Base-by-base conservation (phyloP, 805 yeast genomes). In the Metschnikowia gruessii region DNA sequence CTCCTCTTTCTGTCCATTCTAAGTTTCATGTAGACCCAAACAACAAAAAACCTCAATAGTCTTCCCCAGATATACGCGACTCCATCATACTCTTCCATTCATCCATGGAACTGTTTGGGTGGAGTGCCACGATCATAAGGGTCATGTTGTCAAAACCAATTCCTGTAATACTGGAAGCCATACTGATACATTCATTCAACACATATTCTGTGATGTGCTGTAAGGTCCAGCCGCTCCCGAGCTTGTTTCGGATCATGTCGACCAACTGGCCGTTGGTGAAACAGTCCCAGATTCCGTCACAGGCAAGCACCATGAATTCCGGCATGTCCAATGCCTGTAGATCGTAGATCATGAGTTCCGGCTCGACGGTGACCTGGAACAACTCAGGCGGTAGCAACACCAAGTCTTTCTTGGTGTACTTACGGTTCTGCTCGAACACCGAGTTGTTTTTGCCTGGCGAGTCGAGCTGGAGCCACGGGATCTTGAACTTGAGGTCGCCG, bases 101-200 rank as follows among this genome's bases (percentile, higher is more conserved):
- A 18, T 77, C 77, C 35, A 83, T 58, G 1, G 70, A 59, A 39
- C 67, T 70, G 17, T 50, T 46, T 29, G 72, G 70, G 57, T 84
- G 87, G 31, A 83, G 59, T 1, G 85, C 85, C 8, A 85, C 74
- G 5, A 86, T 76, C n/a, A 83, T 74, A 16, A 84, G 68, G 0
- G 91, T 85, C 92, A 86, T 86, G 58, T 86, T 86, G 62, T 86
- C 95, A 56, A 83, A 85, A 1, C 95, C 95, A 21, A 85, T 78
- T 2, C 94, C 94, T 0, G 92, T 86, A 26, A 77, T 73, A 30
- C 84, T 81, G 53, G 83, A 79, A 1, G 92, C 91, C 77, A 81
- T 79, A 6, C 80, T 74, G 42, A 86, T 75, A 46, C 89, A 82
- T 51, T 79, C 81, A 53, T 84, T 87, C 44, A 86, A 63, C 2